Evolutionary conservation across 495 filamentous ascomycete species (phyloP), one percentile per base, ranked within the genome.

Genomic region (Coniosporium apollinis): DNA sequence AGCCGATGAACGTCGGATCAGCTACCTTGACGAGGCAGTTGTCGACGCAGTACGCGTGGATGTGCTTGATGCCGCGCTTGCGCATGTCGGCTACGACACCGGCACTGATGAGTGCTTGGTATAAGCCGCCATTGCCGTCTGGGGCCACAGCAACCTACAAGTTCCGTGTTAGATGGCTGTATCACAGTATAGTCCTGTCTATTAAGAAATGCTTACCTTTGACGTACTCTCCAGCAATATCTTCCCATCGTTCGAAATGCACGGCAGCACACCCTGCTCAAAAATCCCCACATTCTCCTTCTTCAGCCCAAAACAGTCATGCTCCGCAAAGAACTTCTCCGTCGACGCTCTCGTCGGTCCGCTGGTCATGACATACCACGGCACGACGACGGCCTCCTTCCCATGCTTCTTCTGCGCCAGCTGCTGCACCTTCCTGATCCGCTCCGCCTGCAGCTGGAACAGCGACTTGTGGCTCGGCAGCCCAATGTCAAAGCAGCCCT

Each of bases 311-410:
- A 99, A 99, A 58, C 83, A 94, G 18, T 71, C 69, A 59, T 94
- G 64, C 53, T 91, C 62, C 57, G 79, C 62, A 57, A 99, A 99
- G 65, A 85, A 99, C 36, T 77, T 68, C 67, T 93, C 82, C 5
- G 89, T 99, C 7, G 85, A 80, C 36, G 72, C 71, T 45, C 86
- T 70, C 9, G 89, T 99, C n/a, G 89, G 91, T 7, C 89, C 89
- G 47, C 83, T 92, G 41, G 89, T 99, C 89, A 99, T 99, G 50
- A 99, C 79, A 61, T 96, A 99, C 89, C 89, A 99, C 5, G 89
- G 91, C 20, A 99, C 75, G 5, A 76, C 69, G 20, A 80, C 77
- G 39, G 69, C 65, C 17, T 62, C 55, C 39, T 72, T 74, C 13
- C 69, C 69, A 33, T 74, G 66, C 40, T 70, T 64, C 63, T 80